Conservation (phyloP, 257 asterid genomes). For the Nicotiana tabacum region DNA sequence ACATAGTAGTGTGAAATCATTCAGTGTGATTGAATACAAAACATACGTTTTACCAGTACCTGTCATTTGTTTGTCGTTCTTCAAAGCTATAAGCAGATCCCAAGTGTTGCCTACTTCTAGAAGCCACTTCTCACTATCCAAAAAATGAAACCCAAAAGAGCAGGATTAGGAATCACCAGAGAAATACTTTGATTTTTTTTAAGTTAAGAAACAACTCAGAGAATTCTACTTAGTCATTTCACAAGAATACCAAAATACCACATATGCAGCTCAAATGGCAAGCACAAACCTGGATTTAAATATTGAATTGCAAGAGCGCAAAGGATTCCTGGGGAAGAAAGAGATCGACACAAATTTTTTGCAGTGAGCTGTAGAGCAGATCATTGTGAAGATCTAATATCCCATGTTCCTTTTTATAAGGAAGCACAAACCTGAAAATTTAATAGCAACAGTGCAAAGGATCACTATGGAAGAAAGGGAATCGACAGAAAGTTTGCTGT, state of each 20-base stretch:
- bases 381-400: too few relatives aligned
- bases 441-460: not conserved
- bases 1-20: not conserved
- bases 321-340: too few relatives aligned
- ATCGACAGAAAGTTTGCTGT: not conserved
- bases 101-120: not conserved
- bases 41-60: not conserved
- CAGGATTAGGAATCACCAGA: not conserved
- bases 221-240: not conserved
- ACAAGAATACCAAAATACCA: slow-evolving; percentile 1
- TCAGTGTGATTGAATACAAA: not conserved
- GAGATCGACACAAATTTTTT: too few relatives aligned
- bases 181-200: not conserved
- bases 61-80: not conserved
- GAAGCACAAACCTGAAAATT: too few relatives aligned
- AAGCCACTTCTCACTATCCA: not conserved
- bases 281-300: not conserved
- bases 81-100: not conserved
- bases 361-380: too few relatives aligned
- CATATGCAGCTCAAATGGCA: not conserved
- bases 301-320: not conserved
- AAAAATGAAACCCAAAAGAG: not conserved
- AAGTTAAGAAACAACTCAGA: not conserved
- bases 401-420: too few relatives aligned
- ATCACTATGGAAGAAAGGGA: not conserved